phyloP scores from a whole-genome alignment of 2,329 filamentous ascomycete genomes.

The Pseudohalonectria lignicola region DNA sequence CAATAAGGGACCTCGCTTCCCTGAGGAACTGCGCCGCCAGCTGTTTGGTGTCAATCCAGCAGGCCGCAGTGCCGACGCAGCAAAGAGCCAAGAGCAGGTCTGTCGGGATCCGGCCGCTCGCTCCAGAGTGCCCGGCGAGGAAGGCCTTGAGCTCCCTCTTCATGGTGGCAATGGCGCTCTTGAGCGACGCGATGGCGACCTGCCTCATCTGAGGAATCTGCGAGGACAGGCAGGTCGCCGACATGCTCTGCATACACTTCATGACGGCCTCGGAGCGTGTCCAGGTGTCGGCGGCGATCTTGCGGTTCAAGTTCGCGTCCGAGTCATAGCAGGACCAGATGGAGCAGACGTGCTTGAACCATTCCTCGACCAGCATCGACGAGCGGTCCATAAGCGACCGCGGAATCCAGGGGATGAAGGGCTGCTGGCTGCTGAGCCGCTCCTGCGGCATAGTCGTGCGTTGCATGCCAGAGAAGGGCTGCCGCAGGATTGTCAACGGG shows the following conservation, averaged over 20 bases:
- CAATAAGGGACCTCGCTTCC: constrained; percentile 10
- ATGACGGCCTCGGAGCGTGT: constrained; percentile 24
- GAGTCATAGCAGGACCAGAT: constrained; percentile 30
- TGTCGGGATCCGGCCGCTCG: constrained; percentile 15
- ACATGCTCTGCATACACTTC: constrained; percentile 28
- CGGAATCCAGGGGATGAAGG: constrained; percentile 7
- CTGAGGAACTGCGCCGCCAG: constrained; percentile 11
- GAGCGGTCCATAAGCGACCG: constrained; percentile 15
- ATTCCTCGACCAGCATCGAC: constrained; percentile 22
- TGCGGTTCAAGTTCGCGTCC: constrained; percentile 24
- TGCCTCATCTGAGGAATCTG: constrained; percentile 23
- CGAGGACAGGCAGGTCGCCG: constrained; percentile 22
- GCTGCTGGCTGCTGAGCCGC: constrained; percentile 4
- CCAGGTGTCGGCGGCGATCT: constrained; percentile 23
- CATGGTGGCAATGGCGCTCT: constrained; percentile 20
- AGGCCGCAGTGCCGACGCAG: constrained; percentile 26
- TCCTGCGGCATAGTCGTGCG: background rate
- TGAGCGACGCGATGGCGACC: constrained; percentile 20
- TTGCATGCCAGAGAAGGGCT: background rate
- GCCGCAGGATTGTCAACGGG: background rate
- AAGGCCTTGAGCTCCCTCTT: constrained; percentile 20
- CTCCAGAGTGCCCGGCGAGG: constrained; percentile 8
- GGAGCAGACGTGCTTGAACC: constrained; percentile 28
- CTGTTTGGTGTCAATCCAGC: constrained; percentile 25
- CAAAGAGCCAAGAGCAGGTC: constrained; percentile 25